Evolutionary conservation across 2,329 filamentous ascomycete genomes (phyloP).

Genomic region (Ophiostoma populinum): DNA sequence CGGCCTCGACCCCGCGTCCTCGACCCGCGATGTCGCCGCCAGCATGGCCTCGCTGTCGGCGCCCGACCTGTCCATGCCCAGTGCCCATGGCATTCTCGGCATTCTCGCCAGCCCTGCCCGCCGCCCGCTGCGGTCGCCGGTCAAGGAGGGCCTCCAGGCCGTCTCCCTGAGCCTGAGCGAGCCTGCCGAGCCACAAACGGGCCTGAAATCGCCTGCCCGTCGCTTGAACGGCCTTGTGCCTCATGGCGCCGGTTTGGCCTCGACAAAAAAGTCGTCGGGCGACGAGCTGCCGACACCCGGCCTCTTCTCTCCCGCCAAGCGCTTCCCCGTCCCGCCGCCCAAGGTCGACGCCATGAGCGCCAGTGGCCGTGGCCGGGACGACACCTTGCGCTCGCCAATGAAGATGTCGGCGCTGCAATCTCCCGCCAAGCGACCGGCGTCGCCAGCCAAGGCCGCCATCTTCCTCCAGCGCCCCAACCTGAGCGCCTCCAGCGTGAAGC

Average conservation of each 20-base stretch:
- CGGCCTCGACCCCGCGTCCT: slow-evolving; percentile 4
- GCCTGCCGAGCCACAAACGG: too few species aligned
- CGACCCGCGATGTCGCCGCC: slow-evolving; percentile 10
- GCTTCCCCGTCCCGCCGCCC: slow-evolving; percentile 29
- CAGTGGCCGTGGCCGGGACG: slow-evolving; percentile 15
- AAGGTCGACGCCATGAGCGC: slow-evolving; percentile 24
- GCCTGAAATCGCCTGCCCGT: slow-evolving; percentile 41
- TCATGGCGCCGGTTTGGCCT: slow-evolving; percentile 6
- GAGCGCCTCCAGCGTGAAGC: background rate
- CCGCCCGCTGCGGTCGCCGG: slow-evolving; percentile 31
- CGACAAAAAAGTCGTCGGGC: slow-evolving; percentile 7
- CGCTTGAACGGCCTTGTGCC: slow-evolving; percentile 25
- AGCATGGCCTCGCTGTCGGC: slow-evolving; percentile 11
- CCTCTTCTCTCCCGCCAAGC: slow-evolving; percentile 33
- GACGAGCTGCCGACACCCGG: slow-evolving; percentile 16
- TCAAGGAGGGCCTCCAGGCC: slow-evolving; percentile 33
- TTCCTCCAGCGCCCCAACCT: slow-evolving; percentile 17
- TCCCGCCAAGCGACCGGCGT: slow-evolving; percentile 17
- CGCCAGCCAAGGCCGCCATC: slow-evolving; percentile 19
- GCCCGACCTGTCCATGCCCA: slow-evolving; percentile 17
- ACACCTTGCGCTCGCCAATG: slow-evolving; percentile 20
- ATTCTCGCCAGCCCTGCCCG: slow-evolving; percentile 38
- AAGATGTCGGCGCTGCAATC: slow-evolving; percentile 34
- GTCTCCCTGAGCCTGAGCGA: too few species aligned
- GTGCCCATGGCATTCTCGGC: slow-evolving; percentile 12